Base-by-base conservation (phyloP, 306 rosid species). In the Crataegus laevigata region DNA sequence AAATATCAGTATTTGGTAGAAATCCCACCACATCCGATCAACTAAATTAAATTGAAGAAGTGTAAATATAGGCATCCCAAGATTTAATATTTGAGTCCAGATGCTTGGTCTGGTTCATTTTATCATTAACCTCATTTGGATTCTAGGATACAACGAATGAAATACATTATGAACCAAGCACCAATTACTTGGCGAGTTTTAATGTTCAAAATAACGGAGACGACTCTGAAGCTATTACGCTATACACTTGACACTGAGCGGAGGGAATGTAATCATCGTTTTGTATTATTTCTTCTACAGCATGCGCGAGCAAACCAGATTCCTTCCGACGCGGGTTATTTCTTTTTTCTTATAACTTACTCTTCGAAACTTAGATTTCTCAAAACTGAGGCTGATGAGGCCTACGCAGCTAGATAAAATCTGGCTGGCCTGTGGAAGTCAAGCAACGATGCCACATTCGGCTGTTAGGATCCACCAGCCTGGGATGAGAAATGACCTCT, bases 371-470 rank as follows among this genome's bases (percentile, higher is more conserved):
- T 69, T 81, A 71, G 71, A 79, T 74, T 70, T 88, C 57, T 79
- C 77, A 64, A 63, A 75, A 73, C 67, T 72, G 69, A 57, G 55
- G 59, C 34, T 17, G 24, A 30, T 5, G 26, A 66, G 60, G 59
- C 43, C 59, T 60, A 21, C 8, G 32, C 63, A 43, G 68, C 80
- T 78, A 94, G 68, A 87, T 21, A 78, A 94, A 96, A 79, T 96
- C 99, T 5, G 99, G 99, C 82, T 96, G 99, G 77, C 99, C 98
- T 0, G 98, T 96, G 15, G 99, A 96, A 65, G 99, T 96, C 83
- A 96, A 80, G 90, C 98, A 92, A 78, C 97, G 98, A 82, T 92
- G 99, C 99, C 99, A 96, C 99, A 92, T 96, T 83, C 98, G 82
- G 72, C 99, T 92, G 84, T 96, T 96, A 10, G 87, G 97, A 72